Evolutionary conservation across 2,329 filamentous ascomycete species (phyloP).

Genomic region (Herpotrichia juniperi): DNA sequence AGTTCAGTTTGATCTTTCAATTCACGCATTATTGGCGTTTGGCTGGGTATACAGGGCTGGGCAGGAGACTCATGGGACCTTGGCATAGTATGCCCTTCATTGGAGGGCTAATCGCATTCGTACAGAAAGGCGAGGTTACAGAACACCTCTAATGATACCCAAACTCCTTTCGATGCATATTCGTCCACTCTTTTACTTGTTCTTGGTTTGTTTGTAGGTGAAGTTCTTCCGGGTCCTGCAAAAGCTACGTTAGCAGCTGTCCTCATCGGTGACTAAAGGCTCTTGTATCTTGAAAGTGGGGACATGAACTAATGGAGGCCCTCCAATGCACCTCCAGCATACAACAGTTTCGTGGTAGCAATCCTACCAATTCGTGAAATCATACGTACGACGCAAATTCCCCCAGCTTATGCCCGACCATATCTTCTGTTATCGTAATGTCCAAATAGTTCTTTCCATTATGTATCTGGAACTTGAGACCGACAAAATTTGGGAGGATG

Average conservation of each 20-base stretch:
- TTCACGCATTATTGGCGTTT: constrained; percentile 35
- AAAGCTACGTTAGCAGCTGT: constrained; percentile 13
- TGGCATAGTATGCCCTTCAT: constrained; percentile 13
- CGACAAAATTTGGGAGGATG: constrained; percentile 91
- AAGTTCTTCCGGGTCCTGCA: constrained; percentile 70
- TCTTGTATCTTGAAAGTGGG: too few species aligned
- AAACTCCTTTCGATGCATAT: constrained; percentile 40
- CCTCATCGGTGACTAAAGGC: too few species aligned
- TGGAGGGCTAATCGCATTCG: constrained; percentile 29
- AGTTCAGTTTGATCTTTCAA: neutral
- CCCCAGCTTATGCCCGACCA: constrained; percentile 94
- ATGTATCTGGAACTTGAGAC: constrained; percentile 86
- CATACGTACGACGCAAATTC: constrained; percentile 81
- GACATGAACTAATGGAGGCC: too few species aligned
- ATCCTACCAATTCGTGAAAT: neutral
- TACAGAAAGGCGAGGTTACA: constrained; percentile 38
- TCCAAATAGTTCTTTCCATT: constrained; percentile 89
- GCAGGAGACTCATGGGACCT: constrained; percentile 10
- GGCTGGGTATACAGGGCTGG: constrained; percentile 1
- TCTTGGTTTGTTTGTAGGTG: constrained; percentile 73
- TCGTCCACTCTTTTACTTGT: constrained; percentile 57
- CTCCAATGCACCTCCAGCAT: neutral
- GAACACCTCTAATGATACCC: constrained; percentile 43
- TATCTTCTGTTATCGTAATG: constrained; percentile 86
- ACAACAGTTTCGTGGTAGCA: neutral